These are phyloP conservation scores for Pistacia atlantica DNA, from an alignment of 345 rosid genomes.

Conservation along the genomic window DNA sequence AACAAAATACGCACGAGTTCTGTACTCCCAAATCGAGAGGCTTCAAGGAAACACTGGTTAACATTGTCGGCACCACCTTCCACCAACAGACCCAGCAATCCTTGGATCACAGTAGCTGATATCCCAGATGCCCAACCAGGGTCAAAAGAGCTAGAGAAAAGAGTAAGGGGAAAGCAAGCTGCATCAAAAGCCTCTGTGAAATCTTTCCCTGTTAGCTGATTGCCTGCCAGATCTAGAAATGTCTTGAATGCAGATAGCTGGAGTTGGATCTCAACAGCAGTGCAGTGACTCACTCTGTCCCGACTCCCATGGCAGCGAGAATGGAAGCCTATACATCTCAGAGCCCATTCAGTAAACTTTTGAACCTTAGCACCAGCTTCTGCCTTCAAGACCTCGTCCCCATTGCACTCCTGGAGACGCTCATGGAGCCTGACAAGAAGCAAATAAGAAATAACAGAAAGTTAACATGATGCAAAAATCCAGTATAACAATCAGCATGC, in stretches of 20 bases:
- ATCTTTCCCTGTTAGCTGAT: constrained; percentile 92
- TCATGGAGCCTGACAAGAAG: constrained; percentile 77
- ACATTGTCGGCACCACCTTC: constrained; percentile 98
- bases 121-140: constrained; percentile 97
- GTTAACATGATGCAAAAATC: constrained; percentile 2
- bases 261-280: constrained; percentile 85
- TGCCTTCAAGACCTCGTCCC: constrained; percentile 88
- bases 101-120: constrained; percentile 84
- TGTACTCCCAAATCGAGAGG: constrained; percentile 98
- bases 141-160: constrained; percentile 87
- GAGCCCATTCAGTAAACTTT: constrained; percentile 97
- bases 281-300: constrained; percentile 62
- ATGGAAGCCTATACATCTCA: constrained; percentile 90
- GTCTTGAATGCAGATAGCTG: constrained; percentile 91
- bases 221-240: constrained; percentile 87
- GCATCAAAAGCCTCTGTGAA: constrained; percentile 99
- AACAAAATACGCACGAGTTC: constrained; percentile 93
- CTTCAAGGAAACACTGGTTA: constrained; percentile 96
- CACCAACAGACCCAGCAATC: constrained; percentile 84
- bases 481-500: neutral
- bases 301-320: constrained; percentile 74
- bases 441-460: constrained; percentile 20
- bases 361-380: constrained; percentile 95
- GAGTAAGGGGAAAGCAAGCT: constrained; percentile 94
- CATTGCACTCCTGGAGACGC: constrained; percentile 91